Evolutionary conservation across 2,329 filamentous ascomycete species (phyloP).

Genomic region (Aspergillus oerlinghausenensis): DNA sequence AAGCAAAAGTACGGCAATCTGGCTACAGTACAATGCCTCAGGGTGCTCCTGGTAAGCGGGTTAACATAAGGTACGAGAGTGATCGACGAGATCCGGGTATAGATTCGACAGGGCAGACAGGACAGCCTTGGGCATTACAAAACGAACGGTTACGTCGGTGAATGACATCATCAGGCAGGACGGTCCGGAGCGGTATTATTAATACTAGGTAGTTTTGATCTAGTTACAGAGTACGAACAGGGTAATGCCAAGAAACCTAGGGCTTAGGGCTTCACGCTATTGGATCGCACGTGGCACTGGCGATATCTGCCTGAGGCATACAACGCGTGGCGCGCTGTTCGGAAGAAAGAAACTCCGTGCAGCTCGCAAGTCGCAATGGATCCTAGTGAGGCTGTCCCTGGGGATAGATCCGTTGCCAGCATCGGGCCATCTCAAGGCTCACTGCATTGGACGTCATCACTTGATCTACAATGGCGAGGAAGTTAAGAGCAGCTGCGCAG

Average conservation of each 20-base stretch:
- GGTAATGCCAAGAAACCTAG: not conserved
- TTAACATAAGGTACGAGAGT: not conserved
- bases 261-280: not conserved
- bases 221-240: too few species aligned
- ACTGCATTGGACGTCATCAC: not conserved
- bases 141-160: not conserved
- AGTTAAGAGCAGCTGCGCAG: conserved; percentile 43
- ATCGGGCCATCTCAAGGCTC: not conserved
- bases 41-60: not conserved
- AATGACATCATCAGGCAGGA: not conserved
- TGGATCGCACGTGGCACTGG: conserved; percentile 1
- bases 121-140: not conserved
- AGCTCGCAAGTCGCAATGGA: not conserved
- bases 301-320: conserved; percentile 1
- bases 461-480: conserved; percentile 37
- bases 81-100: not conserved
- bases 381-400: not conserved
- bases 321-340: conserved; percentile 4
- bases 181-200: not conserved
- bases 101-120: not conserved
- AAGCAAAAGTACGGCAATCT: not conserved
- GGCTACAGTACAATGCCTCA: not conserved
- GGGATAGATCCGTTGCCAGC: not conserved
- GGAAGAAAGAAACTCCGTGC: not conserved
- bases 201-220: not conserved